Percentiles rank a stretch among this genome's conserved stretches.
These are phyloP conservation scores for Tetradesmus lagerheimii DNA, from an alignment of 139 green algal genomes.

Conservation along the genomic window DNA sequence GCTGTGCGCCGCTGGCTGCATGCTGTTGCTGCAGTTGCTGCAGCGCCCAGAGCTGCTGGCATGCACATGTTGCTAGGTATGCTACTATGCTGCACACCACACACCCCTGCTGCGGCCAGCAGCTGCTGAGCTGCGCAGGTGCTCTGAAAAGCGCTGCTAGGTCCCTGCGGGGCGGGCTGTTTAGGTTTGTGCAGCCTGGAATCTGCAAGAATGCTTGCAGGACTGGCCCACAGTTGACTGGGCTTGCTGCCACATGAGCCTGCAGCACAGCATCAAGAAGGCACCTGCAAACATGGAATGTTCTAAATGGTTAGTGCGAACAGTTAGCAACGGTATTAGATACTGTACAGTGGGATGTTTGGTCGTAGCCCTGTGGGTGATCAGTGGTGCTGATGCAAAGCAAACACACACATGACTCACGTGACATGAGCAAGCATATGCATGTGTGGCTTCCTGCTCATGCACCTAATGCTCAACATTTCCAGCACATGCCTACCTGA, in stretches of 20 bases:
- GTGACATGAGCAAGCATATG: too few species aligned
- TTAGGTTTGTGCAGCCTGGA: not conserved
- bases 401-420: too few species aligned
- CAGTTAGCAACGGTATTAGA: not conserved
- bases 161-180: not conserved
- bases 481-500: not conserved
- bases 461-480: too few species aligned
- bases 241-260: not conserved
- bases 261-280: constrained; percentile 16
- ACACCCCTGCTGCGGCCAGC: constrained; percentile 10
- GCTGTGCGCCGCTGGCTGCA: not conserved
- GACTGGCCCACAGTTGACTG: constrained; percentile 7
- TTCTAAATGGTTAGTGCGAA: too few species aligned
- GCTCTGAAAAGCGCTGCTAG: constrained; percentile 18
- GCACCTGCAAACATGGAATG: not conserved
- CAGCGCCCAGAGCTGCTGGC: not conserved
- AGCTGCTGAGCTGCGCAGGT: not conserved
- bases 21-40: not conserved
- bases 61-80: not conserved
- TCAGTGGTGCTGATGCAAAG: too few species aligned
- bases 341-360: not conserved
- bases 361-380: too few species aligned
- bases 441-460: too few species aligned
- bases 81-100: constrained; percentile 19
- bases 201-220: constrained; percentile 4